Evolutionary conservation across 1,284 basidiomycete genomes (phyloP), one percentile per base, ranked within the genome.

Genomic region (Coniferiporia sulphurascens): DNA sequence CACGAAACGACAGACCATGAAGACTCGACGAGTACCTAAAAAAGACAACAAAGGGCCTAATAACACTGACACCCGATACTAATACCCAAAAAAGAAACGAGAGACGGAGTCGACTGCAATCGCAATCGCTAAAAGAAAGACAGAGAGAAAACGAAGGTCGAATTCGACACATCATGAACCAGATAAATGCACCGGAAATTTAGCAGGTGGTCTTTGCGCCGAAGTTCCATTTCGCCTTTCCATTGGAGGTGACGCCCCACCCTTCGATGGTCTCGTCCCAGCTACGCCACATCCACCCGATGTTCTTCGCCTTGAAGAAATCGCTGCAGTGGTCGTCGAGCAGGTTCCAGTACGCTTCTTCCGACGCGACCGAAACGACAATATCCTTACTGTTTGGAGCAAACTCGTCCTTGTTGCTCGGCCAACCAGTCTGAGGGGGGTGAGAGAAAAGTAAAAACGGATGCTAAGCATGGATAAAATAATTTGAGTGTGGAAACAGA

Each of bases 371-470:
- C 45, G 58, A 59, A 22, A 57, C 64, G 32, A 61, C 61, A 32
- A 60, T 55, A 38, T 58, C 59, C 44, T 56, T 55, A 46, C 60
- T 62, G 55, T 65, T 65, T 17, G 63, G 56, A 6, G 55, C 38
- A 55, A 61, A 64, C 1, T 58, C 59, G 6, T 61, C 56, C 34
- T 62, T 49, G 54, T 62, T 64, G 17, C 57, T 62, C 4, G 64
- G 64, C 64, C 64, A 65, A 34, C 64, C 64, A 22, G 60, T 60
- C 60, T 63, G 43, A 38, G 19, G 38, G 9, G 38, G 9, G 9
- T 3, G 9, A 27, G 5, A 27, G 27, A 27, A 27, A 27, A 27
- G 27, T 3, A 27, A 27, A 27, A 27, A 27, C 27, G 27, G 27
- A 27, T 27, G 27, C 27, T 27, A 27, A 27, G 27, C 27, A 27